phyloP scores from a whole-genome alignment of 1,284 basidiomycete species.

The Naganishia liquefaciens region DNA sequence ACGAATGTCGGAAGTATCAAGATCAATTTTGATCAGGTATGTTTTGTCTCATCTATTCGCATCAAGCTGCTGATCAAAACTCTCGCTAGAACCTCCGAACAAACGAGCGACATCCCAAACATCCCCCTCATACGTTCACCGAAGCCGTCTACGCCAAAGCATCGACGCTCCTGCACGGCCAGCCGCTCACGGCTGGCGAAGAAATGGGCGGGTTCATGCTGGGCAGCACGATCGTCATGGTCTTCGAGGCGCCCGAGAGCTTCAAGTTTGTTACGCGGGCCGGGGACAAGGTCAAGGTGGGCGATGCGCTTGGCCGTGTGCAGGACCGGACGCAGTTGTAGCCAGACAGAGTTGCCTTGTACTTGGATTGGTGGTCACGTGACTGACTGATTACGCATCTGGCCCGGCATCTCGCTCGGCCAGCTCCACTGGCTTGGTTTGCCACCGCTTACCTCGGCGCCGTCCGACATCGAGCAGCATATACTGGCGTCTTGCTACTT shows the following conservation, averaged over 20 bases:
- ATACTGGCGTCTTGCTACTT: not conserved
- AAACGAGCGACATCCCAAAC: conserved; percentile 68
- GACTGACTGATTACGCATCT: conserved; percentile 4
- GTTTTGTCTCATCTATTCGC: conserved; percentile 36
- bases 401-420: conserved; percentile 23
- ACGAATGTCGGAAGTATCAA: conserved; percentile 97
- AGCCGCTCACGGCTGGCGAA: conserved; percentile 81
- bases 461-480: conserved; percentile 6
- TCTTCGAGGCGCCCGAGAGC: conserved; percentile 87
- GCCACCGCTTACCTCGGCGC: conserved; percentile 6
- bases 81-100: conserved; percentile 67
- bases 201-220: conserved; percentile 98
- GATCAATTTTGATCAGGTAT: conserved; percentile 89
- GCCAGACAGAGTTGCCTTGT: not conserved
- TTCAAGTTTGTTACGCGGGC: conserved; percentile 80
- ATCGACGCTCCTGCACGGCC: conserved; percentile 77
- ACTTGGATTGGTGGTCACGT: not conserved
- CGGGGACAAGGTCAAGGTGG: conserved; percentile 86
- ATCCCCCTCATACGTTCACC: conserved; percentile 83
- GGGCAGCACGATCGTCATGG: conserved; percentile 92
- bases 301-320: conserved; percentile 61
- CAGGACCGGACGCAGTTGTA: conserved; percentile 11
- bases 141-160: conserved; percentile 88
- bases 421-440: too few relatives aligned
- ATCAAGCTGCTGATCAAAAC: not conserved